A percentile compares a stretch with the other conserved stretches of the same genome.
These are phyloP conservation scores for Pichia kudriavzevii DNA, from an alignment of 1,139 yeast genomes.

Conservation along the genomic window DNA sequence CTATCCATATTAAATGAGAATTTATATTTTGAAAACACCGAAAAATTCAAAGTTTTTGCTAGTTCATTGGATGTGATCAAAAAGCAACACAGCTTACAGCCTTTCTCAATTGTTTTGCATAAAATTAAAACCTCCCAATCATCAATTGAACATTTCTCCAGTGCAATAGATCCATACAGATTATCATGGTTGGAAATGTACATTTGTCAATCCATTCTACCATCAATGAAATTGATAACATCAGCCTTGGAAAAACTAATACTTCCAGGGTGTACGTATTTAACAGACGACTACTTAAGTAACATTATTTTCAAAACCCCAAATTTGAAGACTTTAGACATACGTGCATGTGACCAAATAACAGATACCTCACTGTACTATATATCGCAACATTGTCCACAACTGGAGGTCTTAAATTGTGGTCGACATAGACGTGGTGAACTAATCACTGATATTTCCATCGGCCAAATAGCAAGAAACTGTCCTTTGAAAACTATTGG, in stretches of 20 bases:
- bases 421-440: constrained; percentile 73
- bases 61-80: neutral
- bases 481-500: constrained; percentile 66
- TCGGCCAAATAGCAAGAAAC: constrained; percentile 49
- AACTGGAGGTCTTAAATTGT: constrained; percentile 54
- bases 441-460: constrained; percentile 62
- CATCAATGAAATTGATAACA: constrained; percentile 39
- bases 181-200: constrained; percentile 70
- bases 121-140: constrained; percentile 39
- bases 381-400: constrained; percentile 52
- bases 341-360: constrained; percentile 78
- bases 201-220: constrained; percentile 69
- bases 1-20: constrained; percentile 46
- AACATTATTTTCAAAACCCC: constrained; percentile 51
- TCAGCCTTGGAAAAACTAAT: constrained; percentile 46
- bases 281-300: constrained; percentile 54
- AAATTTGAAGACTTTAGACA: constrained; percentile 55
- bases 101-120: constrained; percentile 40
- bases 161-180: constrained; percentile 36
- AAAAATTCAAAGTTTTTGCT: constrained; percentile 30
- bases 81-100: constrained; percentile 8
- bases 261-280: constrained; percentile 65
- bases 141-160: constrained; percentile 35
- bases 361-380: constrained; percentile 68
- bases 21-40: constrained; percentile 46